Base-by-base conservation (phyloP, 805 yeast genomes). In the Sugiyamaella smithiae region DNA sequence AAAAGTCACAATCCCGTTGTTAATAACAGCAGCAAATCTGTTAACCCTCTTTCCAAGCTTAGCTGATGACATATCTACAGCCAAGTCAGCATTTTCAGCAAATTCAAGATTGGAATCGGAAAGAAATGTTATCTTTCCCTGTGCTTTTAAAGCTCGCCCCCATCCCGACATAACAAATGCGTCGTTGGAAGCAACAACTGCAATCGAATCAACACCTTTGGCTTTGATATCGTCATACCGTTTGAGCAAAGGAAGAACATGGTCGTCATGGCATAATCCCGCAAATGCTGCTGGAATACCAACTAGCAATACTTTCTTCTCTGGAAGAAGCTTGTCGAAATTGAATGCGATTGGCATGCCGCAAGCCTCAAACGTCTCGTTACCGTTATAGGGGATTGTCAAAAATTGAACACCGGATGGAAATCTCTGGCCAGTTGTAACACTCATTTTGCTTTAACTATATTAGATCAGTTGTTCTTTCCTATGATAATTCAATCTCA, bases 211-310 rank as follows among this genome's bases (percentile, higher is more conserved):
- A 38, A 81, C 80, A 29, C 81, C 78, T 65, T 80, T 81, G 42
- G 69, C 64, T 56, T 72, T 66, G 62, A 85, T 75, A 43, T 76
- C 74, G 17, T 63, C 63, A 44, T 75, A 64, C 52, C 77, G 70
- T 48, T 68, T 59, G 49, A 82, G 64, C 68, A 71, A 82, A 19
- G 80, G 84, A 45, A 88, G 88, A 49, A 84, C 74, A 65, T 84
- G 89, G 55, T 76, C 71, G 40, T 73, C 76, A 41, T 84, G 72
- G 66, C 89, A 84, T 3, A 88, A 78, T 49, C 88, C 90, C 22
- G 91, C 84, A 72, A 84, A 85, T 4, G 93, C 90, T 53, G 88
- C 91, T 51, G 91, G 90, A 26, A 85, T 88, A 52, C 82, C 75
- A 23, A 87, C 85, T 56, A 85, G 70, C 35, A 84, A 78, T 23